Base-by-base conservation (phyloP, 805 yeast genomes). In the Cyberlindnera maclurae region DNA sequence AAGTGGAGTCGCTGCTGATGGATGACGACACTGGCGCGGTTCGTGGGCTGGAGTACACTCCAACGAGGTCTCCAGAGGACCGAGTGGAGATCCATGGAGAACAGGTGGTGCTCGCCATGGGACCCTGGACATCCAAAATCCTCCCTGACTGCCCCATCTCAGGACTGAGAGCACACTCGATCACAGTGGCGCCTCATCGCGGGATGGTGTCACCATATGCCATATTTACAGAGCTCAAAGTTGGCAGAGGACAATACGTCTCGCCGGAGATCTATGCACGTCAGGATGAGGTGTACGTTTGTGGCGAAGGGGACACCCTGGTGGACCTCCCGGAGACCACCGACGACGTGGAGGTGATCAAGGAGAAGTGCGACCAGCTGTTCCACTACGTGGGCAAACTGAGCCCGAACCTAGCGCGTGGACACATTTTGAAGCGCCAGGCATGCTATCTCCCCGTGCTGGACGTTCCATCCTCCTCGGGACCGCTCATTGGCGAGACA, bases 251-350 rank as follows among this genome's bases (percentile, higher is more conserved):
- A 31, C 71, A 77, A 33, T 83, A 79, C 60, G 89, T 85, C 17
- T 77, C 94, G 3, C 98, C 98, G 0, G 98, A 90, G 58, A 78
- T 93, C 45, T 90, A 90, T 59, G 96, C 97, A 8, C 74, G 98
- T 58, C 82, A 79, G 52, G 96, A 90, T 62, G 98, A 93, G 61
- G 93, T 90, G 31, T 90, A 89, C 54, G 93, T 93, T 2, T 90
- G 97, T 63, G 97, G 98, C 33, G 98, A 93, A 62, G 96, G 96
- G 33, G 97, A 88, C 55, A 79, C 94, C 1, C 72, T 82, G 15
- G 95, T 84, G 18, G 89, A 84, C 39, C 76, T 93, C 26, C 98
- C 97, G 4, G 96, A 87, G 52, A 83, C 95, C 0, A 85, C 96
- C 0, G 96, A 87, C 54, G 95, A 88, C 47, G 96, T 90, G 24